phyloP scores from a whole-genome alignment of 441 rosid genomes.

The Cnidoscolus chayamansa region DNA sequence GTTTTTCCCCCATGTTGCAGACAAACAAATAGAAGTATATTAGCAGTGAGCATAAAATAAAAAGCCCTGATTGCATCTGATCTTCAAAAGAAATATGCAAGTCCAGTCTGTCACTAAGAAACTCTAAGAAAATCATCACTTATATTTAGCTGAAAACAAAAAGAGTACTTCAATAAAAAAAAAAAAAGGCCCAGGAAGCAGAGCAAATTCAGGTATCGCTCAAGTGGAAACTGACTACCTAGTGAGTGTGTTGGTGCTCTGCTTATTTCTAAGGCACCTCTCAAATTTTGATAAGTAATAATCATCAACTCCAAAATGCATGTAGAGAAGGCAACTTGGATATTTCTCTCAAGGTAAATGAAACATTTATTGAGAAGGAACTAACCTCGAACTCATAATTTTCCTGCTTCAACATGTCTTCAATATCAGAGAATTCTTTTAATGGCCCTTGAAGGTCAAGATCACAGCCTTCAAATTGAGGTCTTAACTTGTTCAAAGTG shows the following conservation, averaged over 20 bases:
- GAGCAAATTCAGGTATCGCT: background rate
- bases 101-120: background rate
- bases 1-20: background rate
- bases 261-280: background rate
- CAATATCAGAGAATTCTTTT: slow-evolving; percentile 52
- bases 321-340: background rate
- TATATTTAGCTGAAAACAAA: background rate
- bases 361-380: slow-evolving; percentile 12
- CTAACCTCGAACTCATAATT: slow-evolving; percentile 65
- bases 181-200: background rate
- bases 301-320: background rate
- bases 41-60: background rate
- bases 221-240: background rate
- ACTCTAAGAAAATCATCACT: background rate
- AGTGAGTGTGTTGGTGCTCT: background rate
- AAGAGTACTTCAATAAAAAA: background rate
- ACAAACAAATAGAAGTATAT: background rate
- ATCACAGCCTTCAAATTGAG: slow-evolving; percentile 42
- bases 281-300: background rate
- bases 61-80: background rate
- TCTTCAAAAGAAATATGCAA: background rate
- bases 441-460: slow-evolving; percentile 45
- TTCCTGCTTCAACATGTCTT: slow-evolving; percentile 68
- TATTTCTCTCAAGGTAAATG: background rate
- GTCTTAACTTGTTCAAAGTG: slow-evolving; percentile 50